These are phyloP conservation scores for Trichosporon faecale DNA, from an alignment of 1,284 basidiomycete species.

Conservation along the genomic window DNA sequence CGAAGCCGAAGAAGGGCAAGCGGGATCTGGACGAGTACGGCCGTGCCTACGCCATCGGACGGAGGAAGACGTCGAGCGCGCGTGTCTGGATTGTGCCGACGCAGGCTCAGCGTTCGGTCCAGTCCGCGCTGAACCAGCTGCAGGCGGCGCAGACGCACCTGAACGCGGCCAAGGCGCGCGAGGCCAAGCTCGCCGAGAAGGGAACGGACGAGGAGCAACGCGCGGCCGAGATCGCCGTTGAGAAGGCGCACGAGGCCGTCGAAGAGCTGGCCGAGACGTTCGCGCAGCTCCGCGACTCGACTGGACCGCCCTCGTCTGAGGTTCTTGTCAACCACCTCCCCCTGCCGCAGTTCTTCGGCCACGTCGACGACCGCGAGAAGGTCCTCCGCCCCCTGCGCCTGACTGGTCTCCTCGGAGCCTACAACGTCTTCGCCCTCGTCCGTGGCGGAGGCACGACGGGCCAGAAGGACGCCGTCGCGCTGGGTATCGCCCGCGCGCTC, in stretches of 20 bases:
- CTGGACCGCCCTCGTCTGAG: slow-evolving; percentile 55
- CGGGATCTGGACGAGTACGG: slow-evolving; percentile 67
- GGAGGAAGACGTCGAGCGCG: slow-evolving; percentile 79
- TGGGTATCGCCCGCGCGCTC: slow-evolving; percentile 79
- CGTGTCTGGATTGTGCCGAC: slow-evolving; percentile 92
- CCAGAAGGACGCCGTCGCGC: slow-evolving; percentile 83
- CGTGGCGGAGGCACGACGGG: slow-evolving; percentile 86
- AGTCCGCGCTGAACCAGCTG: not conserved
- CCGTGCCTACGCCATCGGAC: slow-evolving; percentile 75
- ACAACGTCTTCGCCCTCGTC: slow-evolving; percentile 83
- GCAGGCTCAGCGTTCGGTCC: slow-evolving; percentile 39
- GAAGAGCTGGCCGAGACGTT: slow-evolving; percentile 6
- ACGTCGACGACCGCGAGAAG: slow-evolving; percentile 72
- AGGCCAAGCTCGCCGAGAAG: not conserved
- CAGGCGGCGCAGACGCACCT: not conserved
- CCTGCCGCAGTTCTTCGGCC: slow-evolving; percentile 71
- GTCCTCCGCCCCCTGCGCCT: slow-evolving; percentile 79
- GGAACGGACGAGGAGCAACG: not conserved
- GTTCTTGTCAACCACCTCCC: slow-evolving; percentile 82
- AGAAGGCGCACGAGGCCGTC: slow-evolving; percentile 8
- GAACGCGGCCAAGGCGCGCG: slow-evolving; percentile 9
- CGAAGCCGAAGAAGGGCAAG: slow-evolving; percentile 51
- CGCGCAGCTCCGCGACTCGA: not conserved
- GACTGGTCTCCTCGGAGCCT: slow-evolving; percentile 81
- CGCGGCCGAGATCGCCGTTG: not conserved